Percentiles rank a stretch among this genome's conserved stretches.
Conservation (phyloP, 2,329 filamentous ascomycete species). For the Aspergillus japonicus region DNA sequence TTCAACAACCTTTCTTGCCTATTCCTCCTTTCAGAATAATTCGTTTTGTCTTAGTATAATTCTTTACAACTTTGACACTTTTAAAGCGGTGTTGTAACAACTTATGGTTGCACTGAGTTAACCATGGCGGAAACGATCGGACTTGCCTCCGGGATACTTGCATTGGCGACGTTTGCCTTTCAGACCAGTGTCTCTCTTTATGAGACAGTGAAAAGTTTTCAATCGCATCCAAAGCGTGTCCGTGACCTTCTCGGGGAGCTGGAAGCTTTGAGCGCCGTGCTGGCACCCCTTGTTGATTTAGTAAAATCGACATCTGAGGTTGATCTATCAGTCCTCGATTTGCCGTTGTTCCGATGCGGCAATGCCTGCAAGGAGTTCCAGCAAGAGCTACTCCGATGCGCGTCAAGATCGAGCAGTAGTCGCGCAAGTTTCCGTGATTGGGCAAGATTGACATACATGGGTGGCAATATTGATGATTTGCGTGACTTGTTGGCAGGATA, state of each 20-base stretch:
- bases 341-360: constrained; percentile 44
- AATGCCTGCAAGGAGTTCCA: constrained; percentile 47
- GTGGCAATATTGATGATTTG: constrained; percentile 46
- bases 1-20: not conserved
- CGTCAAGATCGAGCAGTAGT: constrained; percentile 32
- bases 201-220: constrained; percentile 40
- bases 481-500: constrained; percentile 42
- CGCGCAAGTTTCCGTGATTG: constrained; percentile 48
- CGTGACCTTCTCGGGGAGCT: constrained; percentile 46
- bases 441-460: constrained; percentile 48
- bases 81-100: not conserved
- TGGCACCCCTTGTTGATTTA: constrained; percentile 34
- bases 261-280: constrained; percentile 38
- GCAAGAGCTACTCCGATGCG: constrained; percentile 38
- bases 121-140: constrained; percentile 41
- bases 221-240: constrained; percentile 38
- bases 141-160: constrained; percentile 39
- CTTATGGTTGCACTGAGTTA: not conserved
- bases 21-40: not conserved
- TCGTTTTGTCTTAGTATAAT: not conserved
- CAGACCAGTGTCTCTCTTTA: constrained; percentile 40
- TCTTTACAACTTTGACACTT: not conserved
- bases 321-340: constrained; percentile 32
- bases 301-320: constrained; percentile 26
- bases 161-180: constrained; percentile 42